Evolutionary conservation across 148 eudicot genomes (phyloP), one percentile per base, ranked within the genome.

Genomic region (Rhododendron henanense): DNA sequence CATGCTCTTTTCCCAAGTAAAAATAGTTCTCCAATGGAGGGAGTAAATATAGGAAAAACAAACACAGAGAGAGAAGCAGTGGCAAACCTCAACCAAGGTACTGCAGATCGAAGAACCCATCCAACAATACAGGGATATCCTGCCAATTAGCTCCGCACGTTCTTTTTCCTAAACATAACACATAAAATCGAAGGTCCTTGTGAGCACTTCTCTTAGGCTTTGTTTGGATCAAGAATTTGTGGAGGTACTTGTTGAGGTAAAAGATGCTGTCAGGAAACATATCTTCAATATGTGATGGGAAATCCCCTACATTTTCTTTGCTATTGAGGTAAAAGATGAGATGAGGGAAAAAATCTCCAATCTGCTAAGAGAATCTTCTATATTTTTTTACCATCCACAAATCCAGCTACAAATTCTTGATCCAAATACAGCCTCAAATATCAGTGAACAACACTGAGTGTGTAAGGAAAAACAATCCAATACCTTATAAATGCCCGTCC

Each of bases 401-500:
- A 71, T 71, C 76, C 19, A 71, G 39, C 76, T 71, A 71, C 76
- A 71, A 71, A 71, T 71, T 71, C 76, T 71, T 71, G 76, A 71
- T 33, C 76, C 76, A 33, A 31, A 33, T 13, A 71, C 6, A 71
- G 71, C 39, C 76, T 71, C 19, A 13, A 83, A 67, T 79, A 59
- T 37, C 6, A 59, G 48, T 79, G 84, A 33, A 81, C n/a, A 84
- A 35, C 81, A 61, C 9, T 35, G n/a, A n/a, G 45, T 61, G 50
- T 50, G 83, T 3, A n/a, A 85, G 33, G 28, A 69, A 47, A 84
- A 39, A 57, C 28, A 8, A 35, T 47, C 31, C 84, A 50, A 69
- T 91, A 97, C 99, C 99, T 97, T 92, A 85, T 95, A 97, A 83
- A 97, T 95, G 91, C 99, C 99, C 77, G 91, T 89, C 90, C 98